Evolutionary conservation across 495 filamentous ascomycete species (phyloP).

Genomic region (Talaromyces ruber): DNA sequence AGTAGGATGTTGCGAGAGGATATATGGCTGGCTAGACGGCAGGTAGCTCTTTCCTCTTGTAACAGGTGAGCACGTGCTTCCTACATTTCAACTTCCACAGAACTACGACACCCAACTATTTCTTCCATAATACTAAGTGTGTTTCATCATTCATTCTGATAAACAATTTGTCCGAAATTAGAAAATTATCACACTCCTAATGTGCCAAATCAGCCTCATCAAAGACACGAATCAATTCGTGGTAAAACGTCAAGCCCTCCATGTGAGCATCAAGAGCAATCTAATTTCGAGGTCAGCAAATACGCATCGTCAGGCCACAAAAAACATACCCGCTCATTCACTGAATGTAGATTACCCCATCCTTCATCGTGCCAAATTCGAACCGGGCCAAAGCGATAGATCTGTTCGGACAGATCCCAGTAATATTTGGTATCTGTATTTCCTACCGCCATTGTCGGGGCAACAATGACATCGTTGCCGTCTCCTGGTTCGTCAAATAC

Average conservation of each 20-base stretch:
- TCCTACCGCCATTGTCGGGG: conserved; percentile 50
- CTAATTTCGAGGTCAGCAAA: background rate
- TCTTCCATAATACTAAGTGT: background rate
- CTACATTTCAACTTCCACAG: background rate
- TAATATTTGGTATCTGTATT: conserved; percentile 57
- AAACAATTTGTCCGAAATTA: background rate
- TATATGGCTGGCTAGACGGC: background rate
- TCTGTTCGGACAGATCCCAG: conserved; percentile 47
- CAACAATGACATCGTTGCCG: conserved; percentile 34
- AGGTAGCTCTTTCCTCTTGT: background rate
- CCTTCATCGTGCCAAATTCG: conserved; percentile 11
- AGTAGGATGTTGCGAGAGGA: background rate
- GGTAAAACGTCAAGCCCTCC: background rate
- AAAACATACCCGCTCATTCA: background rate
- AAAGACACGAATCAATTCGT: background rate
- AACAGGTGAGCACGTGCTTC: background rate
- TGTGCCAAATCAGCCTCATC: background rate
- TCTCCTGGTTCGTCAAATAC: conserved; percentile 41
- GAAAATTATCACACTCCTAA: background rate
- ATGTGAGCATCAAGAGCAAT: background rate
- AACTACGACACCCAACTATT: background rate
- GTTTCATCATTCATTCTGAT: background rate
- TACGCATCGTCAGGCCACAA: background rate
- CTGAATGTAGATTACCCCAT: background rate
- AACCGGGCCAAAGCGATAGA: conserved; percentile 44